Percentiles rank a stretch among this genome's conserved stretches.
Evolutionary conservation across 2,329 filamentous ascomycete species (phyloP).

Genomic region (Aspergillus sp.): DNA sequence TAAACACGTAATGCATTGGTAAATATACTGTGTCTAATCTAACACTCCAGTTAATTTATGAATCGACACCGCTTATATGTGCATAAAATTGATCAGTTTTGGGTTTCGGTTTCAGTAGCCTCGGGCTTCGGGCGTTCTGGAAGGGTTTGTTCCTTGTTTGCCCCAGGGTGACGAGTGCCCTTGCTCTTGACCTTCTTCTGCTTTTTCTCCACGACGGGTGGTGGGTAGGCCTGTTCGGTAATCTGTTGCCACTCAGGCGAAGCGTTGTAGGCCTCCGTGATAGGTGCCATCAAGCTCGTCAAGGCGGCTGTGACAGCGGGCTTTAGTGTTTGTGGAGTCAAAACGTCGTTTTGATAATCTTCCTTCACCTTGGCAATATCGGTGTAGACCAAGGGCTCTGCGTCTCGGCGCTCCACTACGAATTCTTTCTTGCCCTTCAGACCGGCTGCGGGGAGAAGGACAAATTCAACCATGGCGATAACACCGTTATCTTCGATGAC

Average conservation of each 20-base stretch:
- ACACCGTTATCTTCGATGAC: slow-evolving; percentile 83
- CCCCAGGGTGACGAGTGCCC: slow-evolving; percentile 55
- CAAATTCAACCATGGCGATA: slow-evolving; percentile 80
- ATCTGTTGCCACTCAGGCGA: slow-evolving; percentile 79
- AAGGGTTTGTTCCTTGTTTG: slow-evolving; percentile 26
- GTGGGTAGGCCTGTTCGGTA: slow-evolving; percentile 78
- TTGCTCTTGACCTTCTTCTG: slow-evolving; percentile 75
- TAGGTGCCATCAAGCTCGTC: slow-evolving; percentile 71
- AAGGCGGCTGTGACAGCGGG: slow-evolving; percentile 75
- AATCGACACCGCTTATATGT: background rate
- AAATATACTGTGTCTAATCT: background rate
- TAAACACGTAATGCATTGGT: background rate
- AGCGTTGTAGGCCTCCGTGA: slow-evolving; percentile 69
- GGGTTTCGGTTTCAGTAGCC: background rate
- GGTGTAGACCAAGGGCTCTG: slow-evolving; percentile 76
- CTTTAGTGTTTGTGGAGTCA: slow-evolving; percentile 86
- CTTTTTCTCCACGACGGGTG: slow-evolving; percentile 66
- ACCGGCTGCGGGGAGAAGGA: slow-evolving; percentile 69
- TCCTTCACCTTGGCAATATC: slow-evolving; percentile 71
- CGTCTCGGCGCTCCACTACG: slow-evolving; percentile 61
- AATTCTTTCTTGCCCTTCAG: slow-evolving; percentile 59
- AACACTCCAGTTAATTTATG: background rate
- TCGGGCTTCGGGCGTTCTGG: background rate
- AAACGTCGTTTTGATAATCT: slow-evolving; percentile 76
- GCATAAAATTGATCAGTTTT: background rate